Conservation (phyloP, 2,329 filamentous ascomycete species). For the Arthrinium puccinioides region DNA sequence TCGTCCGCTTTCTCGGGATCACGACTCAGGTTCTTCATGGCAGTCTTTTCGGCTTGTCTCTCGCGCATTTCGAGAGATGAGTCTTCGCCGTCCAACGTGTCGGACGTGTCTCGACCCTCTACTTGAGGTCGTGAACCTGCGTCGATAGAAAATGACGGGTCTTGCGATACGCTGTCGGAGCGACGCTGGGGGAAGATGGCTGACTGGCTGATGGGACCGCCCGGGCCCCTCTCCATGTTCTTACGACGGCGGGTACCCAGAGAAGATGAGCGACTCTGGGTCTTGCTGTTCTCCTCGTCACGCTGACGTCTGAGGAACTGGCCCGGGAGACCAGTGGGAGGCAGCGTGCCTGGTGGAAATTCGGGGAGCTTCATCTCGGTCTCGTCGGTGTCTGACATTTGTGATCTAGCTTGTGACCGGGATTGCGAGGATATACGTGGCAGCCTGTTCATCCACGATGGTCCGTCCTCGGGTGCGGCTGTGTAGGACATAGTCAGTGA, state of each 20-base stretch:
- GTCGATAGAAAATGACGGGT: constrained; percentile 16
- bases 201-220: constrained; percentile 83
- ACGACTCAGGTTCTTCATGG: not conserved
- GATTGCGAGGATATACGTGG: constrained; percentile 62
- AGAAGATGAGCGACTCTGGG: constrained; percentile 53
- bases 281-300: constrained; percentile 59
- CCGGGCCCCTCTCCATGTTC: constrained; percentile 66
- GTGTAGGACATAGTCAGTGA: constrained; percentile 96
- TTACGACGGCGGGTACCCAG: constrained; percentile 54
- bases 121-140: constrained; percentile 7
- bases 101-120: constrained; percentile 17
- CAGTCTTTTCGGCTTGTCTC: constrained; percentile 15
- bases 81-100: constrained; percentile 12
- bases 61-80: constrained; percentile 12
- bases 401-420: constrained; percentile 73
- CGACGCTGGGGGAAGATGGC: constrained; percentile 68
- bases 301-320: constrained; percentile 77
- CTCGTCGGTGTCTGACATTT: constrained; percentile 68
- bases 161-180: constrained; percentile 18
- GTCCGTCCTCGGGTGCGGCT: constrained; percentile 76
- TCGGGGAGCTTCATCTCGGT: constrained; percentile 54
- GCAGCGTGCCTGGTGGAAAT: constrained; percentile 63
- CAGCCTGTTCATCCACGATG: constrained; percentile 90
- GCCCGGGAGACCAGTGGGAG: constrained; percentile 63
- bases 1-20: constrained; percentile 5